phyloP scores from a whole-genome alignment of 2,329 filamentous ascomycete species.

The Talaromyces funiculosus region DNA sequence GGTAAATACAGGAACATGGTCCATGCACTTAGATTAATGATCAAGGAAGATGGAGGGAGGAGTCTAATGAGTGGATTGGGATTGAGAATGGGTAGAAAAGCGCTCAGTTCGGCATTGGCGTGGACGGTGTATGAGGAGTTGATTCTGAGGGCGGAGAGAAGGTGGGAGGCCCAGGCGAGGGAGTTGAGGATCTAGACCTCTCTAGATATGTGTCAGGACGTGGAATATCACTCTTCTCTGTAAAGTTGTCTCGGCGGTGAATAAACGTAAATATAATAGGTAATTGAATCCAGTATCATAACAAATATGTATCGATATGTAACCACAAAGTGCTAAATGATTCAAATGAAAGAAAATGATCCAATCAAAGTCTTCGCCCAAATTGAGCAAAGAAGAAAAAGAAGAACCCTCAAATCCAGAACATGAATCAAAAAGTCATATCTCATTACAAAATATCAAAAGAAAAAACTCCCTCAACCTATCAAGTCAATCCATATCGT shows the following conservation, averaged over 20 bases:
- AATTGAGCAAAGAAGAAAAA: not conserved
- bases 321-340: conserved; percentile 18
- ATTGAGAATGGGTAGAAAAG: conserved; percentile 84
- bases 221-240: not conserved
- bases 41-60: conserved; percentile 71
- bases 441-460: conserved; percentile 1
- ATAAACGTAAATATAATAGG: not conserved
- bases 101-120: conserved; percentile 85
- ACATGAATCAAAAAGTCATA: conserved; percentile 7
- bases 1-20: conserved; percentile 74
- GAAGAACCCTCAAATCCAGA: not conserved
- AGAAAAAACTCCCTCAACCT: not conserved
- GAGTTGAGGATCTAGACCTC: not conserved
- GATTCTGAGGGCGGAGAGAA: conserved; percentile 63
- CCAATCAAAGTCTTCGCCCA: not conserved
- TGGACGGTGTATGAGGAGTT: conserved; percentile 98
- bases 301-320: conserved; percentile 13
- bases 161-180: conserved; percentile 26
- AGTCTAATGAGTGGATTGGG: conserved; percentile 81
- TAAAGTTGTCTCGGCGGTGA: too few species aligned
- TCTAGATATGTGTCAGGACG: not conserved
- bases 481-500: not conserved
- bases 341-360: not conserved
- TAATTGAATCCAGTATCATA: not conserved
- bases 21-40: conserved; percentile 69